Base-by-base conservation (phyloP, 805 yeast species). In the Nakazawaea pomicola region DNA sequence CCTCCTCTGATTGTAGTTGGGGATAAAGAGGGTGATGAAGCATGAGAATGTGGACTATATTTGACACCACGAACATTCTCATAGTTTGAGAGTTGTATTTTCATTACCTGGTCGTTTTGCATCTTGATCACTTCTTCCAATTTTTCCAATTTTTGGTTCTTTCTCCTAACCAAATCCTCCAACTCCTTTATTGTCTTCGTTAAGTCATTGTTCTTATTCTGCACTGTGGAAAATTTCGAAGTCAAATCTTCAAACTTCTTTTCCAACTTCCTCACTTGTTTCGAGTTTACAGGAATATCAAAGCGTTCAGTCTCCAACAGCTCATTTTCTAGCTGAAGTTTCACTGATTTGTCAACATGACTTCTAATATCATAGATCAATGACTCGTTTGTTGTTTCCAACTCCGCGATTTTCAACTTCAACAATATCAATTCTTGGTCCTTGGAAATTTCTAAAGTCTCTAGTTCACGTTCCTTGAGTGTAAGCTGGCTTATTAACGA, bases 301-400 rank as follows among this genome's bases (percentile, higher is more conserved):
- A 6, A 3, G 30, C 21, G 60, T 15, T 59, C 65, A 12, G 64
- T 61, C n/a, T n/a, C n/a, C 21, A 68, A 53, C 11, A 56, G 51
- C 29, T 65, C 74, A 19, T 76, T 61, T 31, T 64, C 60, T 19
- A 63, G 53, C 43, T 72, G 76, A 31, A 75, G 56, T 36, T 64
- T 70, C 25, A 62, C 61, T 21, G 54, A 48, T 41, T 56, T 49
- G 29, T 45, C 29, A 40, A 62, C 53, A 44, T 56, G 54, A 2
- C 39, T 42, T 20, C 50, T 47, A 9, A 62, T 43, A 37, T 62
- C 65, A 10, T 33, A 31, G 17, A 49, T 15, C 11, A 51, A 34
- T 8, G 46, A 21, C 6, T 47, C 43, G 16, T 48, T 50, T 7
- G 41, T 37, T 8, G 46, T 36, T 35, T 35, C 39, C 20, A 46